Base-by-base conservation (phyloP, 805 yeast species). In the Hanseniaspora guilliermondii region DNA sequence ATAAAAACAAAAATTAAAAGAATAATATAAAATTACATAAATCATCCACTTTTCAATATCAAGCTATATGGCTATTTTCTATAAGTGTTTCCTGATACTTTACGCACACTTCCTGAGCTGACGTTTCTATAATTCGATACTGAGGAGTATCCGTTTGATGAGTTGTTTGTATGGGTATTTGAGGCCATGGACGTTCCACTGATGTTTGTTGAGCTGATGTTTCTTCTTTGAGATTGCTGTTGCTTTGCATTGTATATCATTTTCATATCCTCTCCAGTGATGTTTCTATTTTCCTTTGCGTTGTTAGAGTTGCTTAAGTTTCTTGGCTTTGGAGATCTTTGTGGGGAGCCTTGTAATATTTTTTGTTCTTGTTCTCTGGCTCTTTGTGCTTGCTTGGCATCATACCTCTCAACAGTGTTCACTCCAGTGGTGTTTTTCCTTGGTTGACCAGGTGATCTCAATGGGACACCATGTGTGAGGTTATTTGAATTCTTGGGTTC, bases 381-480 rank as follows among this genome's bases (percentile, higher is more conserved):
- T 14, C 40, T 52, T 21, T 44, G 38, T 11, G 55, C 49, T 22
- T 52, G 55, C 32, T 44, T 44, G 22, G 55, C 55, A 44, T 52
- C 55, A 37, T 42, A 44, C n/a, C 27, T 42, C 61, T 68, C 70
- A 66, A 70, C 61, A 60, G 64, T 61, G 30, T 61, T 68, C 56
- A 60, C 59, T 33, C 64, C 70, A 46, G 56, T 63, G n/a, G 61
- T 61, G 7, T 72, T 66, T 56, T 91, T 91, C 64, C 97, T 78
- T 40, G 98, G 98, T 68, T 93, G 98, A 1, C 97, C 98, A 0
- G 98, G 98, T 2, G 96, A 87, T 49, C 87, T 87, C 59, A 78
- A 77, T 5, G 97, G 98, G 19, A 93, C 88, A 0, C 93, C 93
- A 38, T 81, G 77, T 61, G 78, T 84, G 33, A 79, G 76, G 60